Conservation (phyloP, 331 rosid genomes). For the Acacia pycnantha region DNA sequence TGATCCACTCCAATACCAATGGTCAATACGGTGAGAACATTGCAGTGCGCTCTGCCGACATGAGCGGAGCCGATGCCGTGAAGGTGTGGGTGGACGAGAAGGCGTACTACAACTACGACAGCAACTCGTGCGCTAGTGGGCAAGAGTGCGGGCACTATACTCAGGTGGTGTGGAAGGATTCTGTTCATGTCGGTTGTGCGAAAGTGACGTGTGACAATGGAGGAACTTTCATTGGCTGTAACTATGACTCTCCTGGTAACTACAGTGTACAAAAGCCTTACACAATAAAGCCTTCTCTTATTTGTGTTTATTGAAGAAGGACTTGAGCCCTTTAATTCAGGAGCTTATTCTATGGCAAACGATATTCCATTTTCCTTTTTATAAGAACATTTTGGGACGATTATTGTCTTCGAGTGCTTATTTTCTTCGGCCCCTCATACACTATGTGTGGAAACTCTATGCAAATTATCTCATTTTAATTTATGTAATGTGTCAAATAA, state of each 20-base stretch:
- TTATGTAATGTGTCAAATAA: too few species aligned
- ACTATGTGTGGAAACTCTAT: too few species aligned
- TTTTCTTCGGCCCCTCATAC: too few species aligned
- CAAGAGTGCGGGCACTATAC: constrained; percentile 44
- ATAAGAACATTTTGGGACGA: background rate
- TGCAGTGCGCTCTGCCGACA: background rate
- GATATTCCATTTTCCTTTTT: background rate
- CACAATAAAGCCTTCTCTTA: too few species aligned
- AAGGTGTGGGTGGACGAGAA: constrained; percentile 41
- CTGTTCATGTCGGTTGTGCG: constrained; percentile 45
- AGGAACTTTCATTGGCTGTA: constrained; percentile 26
- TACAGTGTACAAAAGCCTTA: too few species aligned
- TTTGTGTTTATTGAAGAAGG: background rate
- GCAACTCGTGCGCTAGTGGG: constrained; percentile 25
- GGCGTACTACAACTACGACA: constrained; percentile 20
- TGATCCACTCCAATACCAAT: constrained; percentile 42
- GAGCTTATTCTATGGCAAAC: background rate
- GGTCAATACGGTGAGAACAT: constrained; percentile 48
- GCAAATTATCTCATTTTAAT: too few species aligned
- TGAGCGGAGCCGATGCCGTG: constrained; percentile 23
- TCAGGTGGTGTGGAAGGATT: constrained; percentile 15
- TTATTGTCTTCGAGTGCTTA: background rate
- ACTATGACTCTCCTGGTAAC: too few species aligned
- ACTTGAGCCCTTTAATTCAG: background rate
- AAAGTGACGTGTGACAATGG: constrained; percentile 53